Conservation (phyloP, 2,329 filamentous ascomycete species). For the Metarhizium album region DNA sequence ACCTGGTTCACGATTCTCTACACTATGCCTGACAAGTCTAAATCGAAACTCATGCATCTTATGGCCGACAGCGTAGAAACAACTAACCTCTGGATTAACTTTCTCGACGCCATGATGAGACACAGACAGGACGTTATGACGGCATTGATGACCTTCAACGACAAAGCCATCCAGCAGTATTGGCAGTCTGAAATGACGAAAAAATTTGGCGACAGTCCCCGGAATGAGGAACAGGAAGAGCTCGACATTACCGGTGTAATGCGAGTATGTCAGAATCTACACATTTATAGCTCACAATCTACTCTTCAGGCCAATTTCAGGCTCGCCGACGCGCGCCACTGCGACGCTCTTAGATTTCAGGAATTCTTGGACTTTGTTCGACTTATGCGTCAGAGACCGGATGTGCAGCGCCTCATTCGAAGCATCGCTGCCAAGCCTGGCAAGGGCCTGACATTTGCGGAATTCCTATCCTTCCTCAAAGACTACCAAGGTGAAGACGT, state of each 20-base stretch:
- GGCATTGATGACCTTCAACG: conserved; percentile 74
- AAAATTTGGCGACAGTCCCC: conserved; percentile 43
- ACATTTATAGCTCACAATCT: conserved; percentile 77
- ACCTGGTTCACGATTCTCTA: conserved; percentile 90
- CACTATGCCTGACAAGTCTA: conserved; percentile 64
- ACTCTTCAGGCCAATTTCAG: conserved; percentile 66
- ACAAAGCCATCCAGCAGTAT: conserved; percentile 70
- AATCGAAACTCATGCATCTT: conserved; percentile 80
- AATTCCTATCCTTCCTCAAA: conserved; percentile 68
- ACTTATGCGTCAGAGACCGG: conserved; percentile 72
- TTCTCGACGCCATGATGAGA: conserved; percentile 72
- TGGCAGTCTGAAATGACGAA: conserved; percentile 79
- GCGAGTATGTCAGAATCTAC: conserved; percentile 75
- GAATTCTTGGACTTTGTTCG: conserved; percentile 80
- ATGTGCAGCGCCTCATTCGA: conserved; percentile 66
- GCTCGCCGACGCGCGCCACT: conserved; percentile 54
- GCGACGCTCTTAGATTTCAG: conserved; percentile 59
- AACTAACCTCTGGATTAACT: conserved; percentile 71
- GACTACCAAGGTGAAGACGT: conserved; percentile 68
- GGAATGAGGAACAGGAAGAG: conserved; percentile 49
- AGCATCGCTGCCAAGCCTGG: conserved; percentile 46
- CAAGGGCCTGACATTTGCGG: conserved; percentile 55
- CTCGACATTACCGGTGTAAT: conserved; percentile 72
- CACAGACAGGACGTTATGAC: conserved; percentile 86
- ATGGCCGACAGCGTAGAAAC: conserved; percentile 64